Percentiles rank a stretch among this genome's conserved stretches.
phyloP scores from a whole-genome alignment of 1,284 basidiomycete genomes.

The Microbotryum intermedium region DNA sequence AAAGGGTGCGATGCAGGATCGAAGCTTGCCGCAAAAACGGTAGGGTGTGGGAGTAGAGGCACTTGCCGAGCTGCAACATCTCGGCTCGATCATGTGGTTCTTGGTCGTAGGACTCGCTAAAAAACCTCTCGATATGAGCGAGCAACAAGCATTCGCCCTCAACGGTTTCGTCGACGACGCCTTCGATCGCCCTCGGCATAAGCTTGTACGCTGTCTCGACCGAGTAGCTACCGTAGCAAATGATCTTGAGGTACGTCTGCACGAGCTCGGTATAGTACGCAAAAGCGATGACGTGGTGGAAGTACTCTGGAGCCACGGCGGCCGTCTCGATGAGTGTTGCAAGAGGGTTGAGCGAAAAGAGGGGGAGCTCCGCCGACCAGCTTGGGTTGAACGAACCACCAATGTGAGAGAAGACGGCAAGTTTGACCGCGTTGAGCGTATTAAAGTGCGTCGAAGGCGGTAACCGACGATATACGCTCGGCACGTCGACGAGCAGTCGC shows the following conservation, averaged over 20 bases:
- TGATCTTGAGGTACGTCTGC: constrained; percentile 66
- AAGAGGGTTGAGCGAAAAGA: constrained; percentile 78
- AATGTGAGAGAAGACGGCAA: constrained; percentile 53
- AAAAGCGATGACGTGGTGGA: constrained; percentile 72
- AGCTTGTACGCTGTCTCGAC: no score
- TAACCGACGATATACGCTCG: neutral
- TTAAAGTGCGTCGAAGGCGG: neutral
- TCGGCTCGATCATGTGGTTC: no score
- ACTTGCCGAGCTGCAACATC: constrained; percentile 53
- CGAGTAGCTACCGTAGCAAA: no score
- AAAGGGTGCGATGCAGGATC: constrained; percentile 14
- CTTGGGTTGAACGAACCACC: constrained; percentile 59
- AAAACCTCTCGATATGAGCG: neutral
- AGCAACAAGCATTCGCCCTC: neutral
- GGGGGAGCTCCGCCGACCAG: constrained; percentile 1
- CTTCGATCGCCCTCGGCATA: neutral
- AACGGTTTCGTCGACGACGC: neutral
- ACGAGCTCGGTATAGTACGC: constrained; percentile 82
- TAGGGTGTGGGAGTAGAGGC: constrained; percentile 74
- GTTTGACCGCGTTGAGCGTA: constrained; percentile 4
- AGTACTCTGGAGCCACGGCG: constrained; percentile 74
- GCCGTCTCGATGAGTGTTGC: constrained; percentile 79
- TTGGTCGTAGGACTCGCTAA: no score
- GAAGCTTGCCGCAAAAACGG: constrained; percentile 21
- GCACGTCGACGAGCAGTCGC: constrained; percentile 48